These are phyloP conservation scores for Calonectria multiphialidica DNA, from an alignment of 2,329 filamentous ascomycete genomes.

Conservation along the genomic window DNA sequence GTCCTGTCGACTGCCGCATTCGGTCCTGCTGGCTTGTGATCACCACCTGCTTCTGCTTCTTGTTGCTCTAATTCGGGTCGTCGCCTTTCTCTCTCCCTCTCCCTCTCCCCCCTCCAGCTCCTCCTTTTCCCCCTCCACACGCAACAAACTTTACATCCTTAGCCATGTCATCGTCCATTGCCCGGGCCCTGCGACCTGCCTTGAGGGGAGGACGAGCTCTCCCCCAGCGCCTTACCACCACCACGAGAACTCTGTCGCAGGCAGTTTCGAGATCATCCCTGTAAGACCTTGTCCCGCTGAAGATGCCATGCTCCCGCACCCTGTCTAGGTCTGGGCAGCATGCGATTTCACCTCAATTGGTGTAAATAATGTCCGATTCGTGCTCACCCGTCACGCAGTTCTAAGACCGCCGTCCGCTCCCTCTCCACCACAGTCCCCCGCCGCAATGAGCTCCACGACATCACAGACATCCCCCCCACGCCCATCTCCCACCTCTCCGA, in stretches of 20 bases:
- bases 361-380: not conserved
- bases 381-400: slow-evolving; percentile 21
- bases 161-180: slow-evolving; percentile 59
- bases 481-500: slow-evolving; percentile 95
- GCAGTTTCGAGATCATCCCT: slow-evolving; percentile 38
- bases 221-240: slow-evolving; percentile 42
- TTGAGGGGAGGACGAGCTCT: slow-evolving; percentile 58
- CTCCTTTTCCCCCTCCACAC: not conserved
- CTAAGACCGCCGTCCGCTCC: slow-evolving; percentile 57
- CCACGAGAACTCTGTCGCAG: slow-evolving; percentile 35
- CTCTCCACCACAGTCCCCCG: slow-evolving; percentile 72
- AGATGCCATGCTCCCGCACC: not conserved
- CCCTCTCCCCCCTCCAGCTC: not conserved
- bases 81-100: not conserved
- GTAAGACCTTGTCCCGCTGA: slow-evolving; percentile 35
- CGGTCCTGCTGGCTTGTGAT: slow-evolving; percentile 12
- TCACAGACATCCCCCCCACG: slow-evolving; percentile 85
- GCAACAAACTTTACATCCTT: not conserved
- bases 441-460: slow-evolving; percentile 65
- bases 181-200: slow-evolving; percentile 64
- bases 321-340: not conserved
- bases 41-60: not conserved
- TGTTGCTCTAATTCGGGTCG: not conserved
- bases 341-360: not conserved
- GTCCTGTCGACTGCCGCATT: slow-evolving; percentile 2